phyloP scores from a whole-genome alignment of 768 basidiomycete species.

The Strobilomyces confusus region DNA sequence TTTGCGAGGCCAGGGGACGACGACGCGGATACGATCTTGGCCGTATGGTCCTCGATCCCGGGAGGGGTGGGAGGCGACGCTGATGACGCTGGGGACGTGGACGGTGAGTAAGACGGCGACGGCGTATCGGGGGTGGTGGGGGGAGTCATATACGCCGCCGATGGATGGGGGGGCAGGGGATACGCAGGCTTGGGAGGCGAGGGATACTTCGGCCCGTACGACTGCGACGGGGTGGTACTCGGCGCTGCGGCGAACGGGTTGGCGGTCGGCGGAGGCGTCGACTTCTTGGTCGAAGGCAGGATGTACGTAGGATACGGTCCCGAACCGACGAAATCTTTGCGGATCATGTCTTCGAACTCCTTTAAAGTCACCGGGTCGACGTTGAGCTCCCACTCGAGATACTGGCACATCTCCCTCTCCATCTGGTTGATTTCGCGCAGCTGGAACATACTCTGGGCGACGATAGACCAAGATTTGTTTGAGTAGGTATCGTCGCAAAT shows the following conservation, averaged over 20 bases:
- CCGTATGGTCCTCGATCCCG: slow-evolving; percentile 46
- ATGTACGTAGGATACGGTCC: slow-evolving; percentile 64
- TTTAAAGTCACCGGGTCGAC: slow-evolving; percentile 59
- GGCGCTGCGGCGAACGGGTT: slow-evolving; percentile 34
- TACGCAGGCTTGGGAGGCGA: slow-evolving; percentile 31
- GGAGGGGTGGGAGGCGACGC: slow-evolving; percentile 58
- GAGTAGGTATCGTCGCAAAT: slow-evolving; percentile 93
- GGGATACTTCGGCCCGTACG: slow-evolving; percentile 27
- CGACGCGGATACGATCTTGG: slow-evolving; percentile 43
- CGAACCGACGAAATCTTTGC: slow-evolving; percentile 53
- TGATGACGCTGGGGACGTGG: slow-evolving; percentile 58
- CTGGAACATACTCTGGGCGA: slow-evolving; percentile 83
- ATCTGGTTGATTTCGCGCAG: slow-evolving; percentile 77
- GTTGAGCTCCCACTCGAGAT: slow-evolving; percentile 89
- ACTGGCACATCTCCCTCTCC: slow-evolving; percentile 78
- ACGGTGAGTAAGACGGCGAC: slow-evolving; percentile 44
- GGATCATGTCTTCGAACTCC: slow-evolving; percentile 59
- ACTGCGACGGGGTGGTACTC: slow-evolving; percentile 27
- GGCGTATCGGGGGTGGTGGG: slow-evolving; percentile 52
- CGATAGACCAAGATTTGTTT: slow-evolving; percentile 90
- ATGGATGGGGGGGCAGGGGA: slow-evolving; percentile 11
- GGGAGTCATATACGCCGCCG: slow-evolving; percentile 24
- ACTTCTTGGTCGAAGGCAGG: slow-evolving; percentile 58
- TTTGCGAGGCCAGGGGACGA: slow-evolving; percentile 32
- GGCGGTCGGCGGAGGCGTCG: slow-evolving; percentile 37